Percentiles rank a stretch among this genome's conserved stretches.
These are phyloP conservation scores for Hypoxylon lienhwacheense DNA, from an alignment of 495 filamentous ascomycete genomes.

Conservation along the genomic window DNA sequence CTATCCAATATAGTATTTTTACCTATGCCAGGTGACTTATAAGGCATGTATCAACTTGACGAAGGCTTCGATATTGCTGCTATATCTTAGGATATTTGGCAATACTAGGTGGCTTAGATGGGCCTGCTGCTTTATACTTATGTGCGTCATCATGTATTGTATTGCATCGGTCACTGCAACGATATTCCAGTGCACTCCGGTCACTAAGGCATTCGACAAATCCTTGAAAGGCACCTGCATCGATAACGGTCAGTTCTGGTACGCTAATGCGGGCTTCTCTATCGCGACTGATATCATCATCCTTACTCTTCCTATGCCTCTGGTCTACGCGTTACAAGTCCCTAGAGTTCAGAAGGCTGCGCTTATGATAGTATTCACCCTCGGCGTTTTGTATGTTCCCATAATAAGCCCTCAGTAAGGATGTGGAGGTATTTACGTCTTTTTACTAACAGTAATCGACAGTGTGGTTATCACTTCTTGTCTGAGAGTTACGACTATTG, in stretches of 20 bases:
- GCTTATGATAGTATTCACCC: conserved; percentile 56
- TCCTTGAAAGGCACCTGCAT: conserved; percentile 55
- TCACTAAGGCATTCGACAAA: conserved; percentile 57
- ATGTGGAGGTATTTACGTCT: background rate
- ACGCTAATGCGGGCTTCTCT: conserved; percentile 58
- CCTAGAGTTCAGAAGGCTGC: conserved; percentile 54
- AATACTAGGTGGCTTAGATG: conserved; percentile 37
- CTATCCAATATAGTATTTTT: conserved; percentile 31
- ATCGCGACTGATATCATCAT: conserved; percentile 60
- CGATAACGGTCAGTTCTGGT: conserved; percentile 46
- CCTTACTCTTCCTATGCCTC: conserved; percentile 58
- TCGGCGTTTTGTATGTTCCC: conserved; percentile 53
- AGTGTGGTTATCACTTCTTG: conserved; percentile 40
- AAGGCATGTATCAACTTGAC: conserved; percentile 40
- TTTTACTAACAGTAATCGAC: conserved; percentile 6
- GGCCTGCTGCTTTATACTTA: conserved; percentile 31
- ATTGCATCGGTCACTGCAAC: conserved; percentile 38
- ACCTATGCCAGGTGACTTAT: conserved; percentile 40
- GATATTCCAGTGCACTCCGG: conserved; percentile 58
- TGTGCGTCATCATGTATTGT: conserved; percentile 28
- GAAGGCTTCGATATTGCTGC: conserved; percentile 42
- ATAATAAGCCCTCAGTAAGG: background rate
- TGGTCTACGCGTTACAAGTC: conserved; percentile 54
- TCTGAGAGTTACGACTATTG: conserved; percentile 37
- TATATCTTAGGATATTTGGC: conserved; percentile 42